phyloP scores from a whole-genome alignment of 2,329 filamentous ascomycete genomes.

The Pestalotiopsis sp. region DNA sequence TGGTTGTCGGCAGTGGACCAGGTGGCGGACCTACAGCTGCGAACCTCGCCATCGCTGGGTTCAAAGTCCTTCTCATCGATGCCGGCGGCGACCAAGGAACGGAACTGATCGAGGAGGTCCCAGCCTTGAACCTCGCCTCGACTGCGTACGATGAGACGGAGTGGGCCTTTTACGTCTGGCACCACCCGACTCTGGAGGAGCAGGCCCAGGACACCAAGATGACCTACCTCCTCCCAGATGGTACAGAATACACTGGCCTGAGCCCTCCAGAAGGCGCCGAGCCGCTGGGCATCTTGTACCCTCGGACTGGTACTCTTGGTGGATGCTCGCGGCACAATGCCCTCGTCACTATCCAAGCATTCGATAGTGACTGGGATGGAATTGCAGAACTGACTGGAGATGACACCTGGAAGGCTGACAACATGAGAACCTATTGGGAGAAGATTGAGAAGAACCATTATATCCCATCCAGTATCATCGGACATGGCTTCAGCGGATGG shows the following conservation, averaged over 20 bases:
- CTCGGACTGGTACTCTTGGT: constrained; percentile 47
- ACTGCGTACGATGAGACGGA: constrained; percentile 46
- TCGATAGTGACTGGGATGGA: constrained; percentile 58
- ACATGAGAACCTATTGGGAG: constrained; percentile 3
- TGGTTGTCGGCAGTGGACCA: constrained; percentile 54
- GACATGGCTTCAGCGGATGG: constrained; percentile 61
- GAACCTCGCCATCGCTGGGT: constrained; percentile 53
- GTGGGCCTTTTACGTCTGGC: constrained; percentile 60
- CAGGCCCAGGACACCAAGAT: constrained; percentile 54
- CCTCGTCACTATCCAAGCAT: constrained; percentile 59
- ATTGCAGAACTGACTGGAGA: constrained; percentile 12
- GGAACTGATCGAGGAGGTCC: constrained; percentile 45
- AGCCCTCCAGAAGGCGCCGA: constrained; percentile 40
- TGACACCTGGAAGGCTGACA: constrained; percentile 10
- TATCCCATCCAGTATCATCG: constrained; percentile 37
- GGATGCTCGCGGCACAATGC: constrained; percentile 62
- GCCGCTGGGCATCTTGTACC: constrained; percentile 48
- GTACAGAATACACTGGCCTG: constrained; percentile 38
- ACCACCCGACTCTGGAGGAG: constrained; percentile 52
- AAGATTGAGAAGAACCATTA: constrained; percentile 15
- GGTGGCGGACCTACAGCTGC: constrained; percentile 55
- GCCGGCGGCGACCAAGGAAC: constrained; percentile 53
- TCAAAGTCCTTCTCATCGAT: constrained; percentile 57
- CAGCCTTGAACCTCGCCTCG: constrained; percentile 42
- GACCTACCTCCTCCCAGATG: constrained; percentile 45